Percentiles rank a stretch among this genome's conserved stretches.
phyloP scores from a whole-genome alignment of 768 basidiomycete species.

The Kwoniella bestiolae region DNA sequence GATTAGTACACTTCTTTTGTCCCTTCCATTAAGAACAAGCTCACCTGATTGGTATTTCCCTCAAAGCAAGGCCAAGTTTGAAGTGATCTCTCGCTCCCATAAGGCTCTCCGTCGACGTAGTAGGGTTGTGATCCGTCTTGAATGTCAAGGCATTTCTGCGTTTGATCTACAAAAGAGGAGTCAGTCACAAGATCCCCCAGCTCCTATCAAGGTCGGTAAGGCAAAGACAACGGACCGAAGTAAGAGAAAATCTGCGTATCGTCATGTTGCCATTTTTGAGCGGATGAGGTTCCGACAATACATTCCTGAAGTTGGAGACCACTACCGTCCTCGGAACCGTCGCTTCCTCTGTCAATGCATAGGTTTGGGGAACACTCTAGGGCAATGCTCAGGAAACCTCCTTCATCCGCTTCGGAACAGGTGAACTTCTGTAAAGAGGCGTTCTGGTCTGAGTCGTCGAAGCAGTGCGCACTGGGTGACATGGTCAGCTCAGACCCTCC shows the following conservation, averaged over 20 bases:
- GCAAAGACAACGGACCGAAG: not conserved
- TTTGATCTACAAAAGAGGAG: not conserved
- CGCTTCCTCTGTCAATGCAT: constrained; percentile 6
- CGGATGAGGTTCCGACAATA: not conserved
- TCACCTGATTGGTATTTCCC: constrained; percentile 5
- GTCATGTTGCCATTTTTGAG: not conserved
- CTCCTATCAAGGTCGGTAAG: too few relatives aligned
- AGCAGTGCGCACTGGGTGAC: not conserved
- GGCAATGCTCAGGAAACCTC: not conserved
- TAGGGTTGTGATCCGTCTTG: not conserved
- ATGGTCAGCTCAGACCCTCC: not conserved
- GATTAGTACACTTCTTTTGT: too few relatives aligned
- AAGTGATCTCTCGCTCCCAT: not conserved
- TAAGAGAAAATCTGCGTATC: not conserved
- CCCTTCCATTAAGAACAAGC: not conserved
- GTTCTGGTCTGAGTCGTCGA: not conserved
- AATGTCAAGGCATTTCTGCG: constrained; percentile 1
- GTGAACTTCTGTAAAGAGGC: not conserved
- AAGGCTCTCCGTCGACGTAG: not conserved
- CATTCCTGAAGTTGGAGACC: constrained; percentile 3
- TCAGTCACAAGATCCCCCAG: too few relatives aligned
- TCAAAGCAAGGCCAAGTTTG: constrained; percentile 1
- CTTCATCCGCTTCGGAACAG: not conserved
- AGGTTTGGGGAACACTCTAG: not conserved
- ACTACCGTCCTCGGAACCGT: constrained; percentile 1